Evolutionary conservation across 768 basidiomycete species (phyloP), one percentile per base, ranked within the genome.

Genomic region (Mycena pura): DNA sequence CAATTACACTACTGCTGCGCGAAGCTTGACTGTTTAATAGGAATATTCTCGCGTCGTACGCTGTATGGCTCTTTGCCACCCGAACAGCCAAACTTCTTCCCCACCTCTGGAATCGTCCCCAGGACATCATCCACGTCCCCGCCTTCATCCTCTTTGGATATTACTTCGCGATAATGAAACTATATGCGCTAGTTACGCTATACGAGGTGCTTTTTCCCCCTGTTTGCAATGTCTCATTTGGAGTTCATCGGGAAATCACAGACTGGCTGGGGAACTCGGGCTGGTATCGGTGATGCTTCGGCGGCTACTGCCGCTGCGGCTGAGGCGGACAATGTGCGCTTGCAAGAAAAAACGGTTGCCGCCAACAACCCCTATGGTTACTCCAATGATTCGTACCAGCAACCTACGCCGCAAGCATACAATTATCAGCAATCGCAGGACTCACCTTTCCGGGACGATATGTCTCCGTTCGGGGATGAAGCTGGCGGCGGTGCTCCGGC

Each of bases 261-360:
- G 88, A 95, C 93, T 70, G 94, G 90, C 39, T 96, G 94, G 95
- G 95, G 95, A 40, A 97, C 94, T n/a, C 90, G 94, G 74, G 86
- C 95, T 6, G 94, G 95, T 77, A 92, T 95, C 69, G 92, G 93
- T 70, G 91, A 95, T 79, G 87, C 87, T 1, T 79, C 87, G 0
- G 86, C 88, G 34, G 91, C 92, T 49, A 91, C 90, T 2, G 86
- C 87, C 8, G 91, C 91, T 13, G 77, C 82, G 54, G 87, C 85
- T 63, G 75, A 75, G 64, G 73, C 73, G 62, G 76, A 78, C 55
- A 74, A 74, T 53, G 73, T 73, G 25, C 56, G 58, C 38, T 53
- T 68, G 38, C 70, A 71, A 59, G 69, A 47, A 63, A 77, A 71
- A 64, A 66, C 66, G 34, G 66, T 62, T 19, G 56, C 66, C 28